Evolutionary conservation across 176 grass and related monocot genomes (phyloP).

Genomic region (Olyra latifolia): DNA sequence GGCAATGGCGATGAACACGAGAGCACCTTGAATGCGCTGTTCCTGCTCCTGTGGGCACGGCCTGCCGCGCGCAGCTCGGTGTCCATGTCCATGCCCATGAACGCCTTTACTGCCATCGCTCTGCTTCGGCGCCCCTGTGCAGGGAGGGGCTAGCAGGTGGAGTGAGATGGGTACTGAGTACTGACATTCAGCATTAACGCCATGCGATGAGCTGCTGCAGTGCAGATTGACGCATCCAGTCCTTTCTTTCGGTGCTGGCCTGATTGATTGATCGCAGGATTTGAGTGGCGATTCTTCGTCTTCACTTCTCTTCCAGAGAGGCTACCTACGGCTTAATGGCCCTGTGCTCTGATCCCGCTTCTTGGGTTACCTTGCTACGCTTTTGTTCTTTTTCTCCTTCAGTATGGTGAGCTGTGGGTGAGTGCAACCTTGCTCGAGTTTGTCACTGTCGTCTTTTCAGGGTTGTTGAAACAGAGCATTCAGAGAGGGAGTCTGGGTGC

Average conservation of each 20-base stretch:
- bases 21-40: background rate
- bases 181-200: background rate
- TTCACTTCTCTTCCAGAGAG: background rate
- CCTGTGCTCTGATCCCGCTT: background rate
- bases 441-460: background rate
- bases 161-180: no score
- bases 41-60: background rate
- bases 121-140: background rate
- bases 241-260: background rate
- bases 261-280: background rate
- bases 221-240: background rate
- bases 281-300: background rate
- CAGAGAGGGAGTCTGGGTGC: no score
- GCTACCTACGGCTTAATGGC: background rate
- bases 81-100: background rate
- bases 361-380: background rate
- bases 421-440: background rate
- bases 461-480: conserved; percentile 11
- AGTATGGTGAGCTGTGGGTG: no score
- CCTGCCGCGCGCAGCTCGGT: background rate
- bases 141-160: no score
- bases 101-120: background rate
- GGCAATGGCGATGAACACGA: background rate
- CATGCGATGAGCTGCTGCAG: background rate
- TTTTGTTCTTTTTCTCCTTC: background rate